Percentiles rank a stretch among this genome's conserved stretches.
Evolutionary conservation across 2,329 filamentous ascomycete species (phyloP).

Genomic region (Eutypella sp.): DNA sequence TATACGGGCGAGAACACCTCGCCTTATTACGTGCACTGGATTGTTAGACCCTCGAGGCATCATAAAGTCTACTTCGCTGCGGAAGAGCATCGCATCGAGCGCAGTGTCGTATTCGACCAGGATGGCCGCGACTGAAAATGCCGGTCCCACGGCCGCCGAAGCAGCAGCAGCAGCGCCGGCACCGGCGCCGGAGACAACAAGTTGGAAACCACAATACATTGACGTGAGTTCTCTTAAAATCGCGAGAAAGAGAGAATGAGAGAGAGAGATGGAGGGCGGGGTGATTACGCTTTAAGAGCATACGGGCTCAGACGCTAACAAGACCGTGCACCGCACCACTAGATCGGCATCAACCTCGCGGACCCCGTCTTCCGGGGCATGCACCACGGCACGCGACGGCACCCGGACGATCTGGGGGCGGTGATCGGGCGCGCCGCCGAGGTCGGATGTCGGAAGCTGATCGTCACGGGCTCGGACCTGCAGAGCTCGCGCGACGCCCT

Average conservation of each 20-base stretch:
- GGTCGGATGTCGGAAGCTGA: constrained; percentile 81
- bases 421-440: constrained; percentile 75
- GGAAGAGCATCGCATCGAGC: not conserved
- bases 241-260: no score
- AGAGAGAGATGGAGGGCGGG: no score
- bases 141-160: constrained; percentile 15
- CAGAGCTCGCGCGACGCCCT: constrained; percentile 71
- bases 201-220: constrained; percentile 51
- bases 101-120: constrained; percentile 10
- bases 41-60: no score
- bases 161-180: constrained; percentile 6
- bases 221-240: no score
- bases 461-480: constrained; percentile 89
- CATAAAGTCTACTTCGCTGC: not conserved
- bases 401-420: constrained; percentile 67
- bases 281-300: no score
- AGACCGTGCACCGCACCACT: no score
- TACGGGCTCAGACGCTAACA: no score
- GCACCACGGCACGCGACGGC: constrained; percentile 74
- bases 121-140: constrained; percentile 20
- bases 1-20: no score
- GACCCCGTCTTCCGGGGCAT: constrained; percentile 84
- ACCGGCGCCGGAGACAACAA: constrained; percentile 8
- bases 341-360: constrained; percentile 93
- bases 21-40: no score